Conservation (phyloP, 2,329 filamentous ascomycete species). For the Onygena corvina region DNA sequence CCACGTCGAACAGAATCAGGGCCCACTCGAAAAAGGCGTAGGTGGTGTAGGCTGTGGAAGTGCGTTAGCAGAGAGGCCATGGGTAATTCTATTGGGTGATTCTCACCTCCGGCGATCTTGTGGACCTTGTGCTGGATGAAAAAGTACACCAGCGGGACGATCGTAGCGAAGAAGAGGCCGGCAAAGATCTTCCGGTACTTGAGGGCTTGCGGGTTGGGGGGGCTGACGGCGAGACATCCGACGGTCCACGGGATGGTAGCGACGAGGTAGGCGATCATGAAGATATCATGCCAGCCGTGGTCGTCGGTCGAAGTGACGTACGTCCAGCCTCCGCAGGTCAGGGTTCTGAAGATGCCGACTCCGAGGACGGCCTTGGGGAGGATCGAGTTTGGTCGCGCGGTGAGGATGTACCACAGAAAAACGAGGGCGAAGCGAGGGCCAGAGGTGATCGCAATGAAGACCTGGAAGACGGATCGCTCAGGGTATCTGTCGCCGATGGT, state of each 20-base stretch:
- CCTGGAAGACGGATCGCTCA: slow-evolving; percentile 89
- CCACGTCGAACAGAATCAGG: slow-evolving; percentile 86
- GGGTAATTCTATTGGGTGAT: background rate
- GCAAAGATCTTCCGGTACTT: slow-evolving; percentile 82
- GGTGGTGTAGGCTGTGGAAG: slow-evolving; percentile 68
- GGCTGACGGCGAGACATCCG: slow-evolving; percentile 78
- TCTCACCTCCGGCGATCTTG: slow-evolving; percentile 75
- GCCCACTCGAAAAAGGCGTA: slow-evolving; percentile 99
- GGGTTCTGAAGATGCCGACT: slow-evolving; percentile 72
- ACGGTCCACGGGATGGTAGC: slow-evolving; percentile 90
- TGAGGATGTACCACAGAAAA: slow-evolving; percentile 82
- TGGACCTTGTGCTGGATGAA: slow-evolving; percentile 99
- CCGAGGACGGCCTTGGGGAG: slow-evolving; percentile 71
- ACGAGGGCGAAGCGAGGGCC: slow-evolving; percentile 86
- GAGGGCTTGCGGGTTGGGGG: slow-evolving; percentile 67
- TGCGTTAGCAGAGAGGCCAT: slow-evolving; percentile 8
- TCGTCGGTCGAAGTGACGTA: slow-evolving; percentile 97
- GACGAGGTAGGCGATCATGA: slow-evolving; percentile 97
- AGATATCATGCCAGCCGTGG: slow-evolving; percentile 96
- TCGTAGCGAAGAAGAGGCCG: slow-evolving; percentile 73
- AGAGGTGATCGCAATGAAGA: slow-evolving; percentile 94
- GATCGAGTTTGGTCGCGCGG: slow-evolving; percentile 58
- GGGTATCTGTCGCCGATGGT: slow-evolving; percentile 97
- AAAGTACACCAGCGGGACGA: slow-evolving; percentile 85
- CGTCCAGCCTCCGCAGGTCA: slow-evolving; percentile 95